A percentile compares a stretch with the other conserved stretches of the same genome.
Evolutionary conservation across 306 rosid species (phyloP).

Genomic region (Prinsepia uniflora): DNA sequence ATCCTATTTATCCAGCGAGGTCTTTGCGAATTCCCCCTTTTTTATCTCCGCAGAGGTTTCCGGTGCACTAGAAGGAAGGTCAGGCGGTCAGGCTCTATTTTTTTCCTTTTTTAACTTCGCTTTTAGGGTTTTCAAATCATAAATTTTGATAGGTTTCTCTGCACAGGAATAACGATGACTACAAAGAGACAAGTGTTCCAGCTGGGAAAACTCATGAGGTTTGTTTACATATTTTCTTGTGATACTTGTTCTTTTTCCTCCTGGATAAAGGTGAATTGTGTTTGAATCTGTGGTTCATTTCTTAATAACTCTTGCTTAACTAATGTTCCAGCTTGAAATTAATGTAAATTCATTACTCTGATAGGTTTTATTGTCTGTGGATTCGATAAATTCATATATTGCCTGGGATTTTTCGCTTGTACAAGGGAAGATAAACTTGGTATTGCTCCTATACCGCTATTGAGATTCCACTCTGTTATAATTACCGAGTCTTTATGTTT

Average conservation of each 20-base stretch:
- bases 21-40: slow-evolving; percentile 88
- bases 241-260: slow-evolving; percentile 13
- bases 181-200: slow-evolving; percentile 66
- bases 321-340: background rate
- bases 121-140: slow-evolving; percentile 8
- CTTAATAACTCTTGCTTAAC: background rate
- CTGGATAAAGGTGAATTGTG: background rate
- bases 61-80: slow-evolving; percentile 65
- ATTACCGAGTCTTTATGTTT: background rate
- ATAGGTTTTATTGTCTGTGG: slow-evolving; percentile 79
- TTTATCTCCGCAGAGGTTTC: slow-evolving; percentile 90
- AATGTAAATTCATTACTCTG: slow-evolving; percentile 14
- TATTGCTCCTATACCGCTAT: slow-evolving; percentile 33
- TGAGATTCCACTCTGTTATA: background rate
- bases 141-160: slow-evolving; percentile 19
- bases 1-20: slow-evolving; percentile 56
- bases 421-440: slow-evolving; percentile 89
- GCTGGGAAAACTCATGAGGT: slow-evolving; percentile 94
- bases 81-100: slow-evolving; percentile 38
- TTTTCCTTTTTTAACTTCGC: background rate
- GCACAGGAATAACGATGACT: slow-evolving; percentile 66
- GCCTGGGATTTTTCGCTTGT: slow-evolving; percentile 95
- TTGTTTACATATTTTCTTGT: slow-evolving; percentile 21
- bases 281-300: background rate
- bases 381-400: slow-evolving; percentile 73